These are phyloP conservation scores for Pedinophyceae sp. DNA, from an alignment of 139 green algal genomes.

Conservation along the genomic window DNA sequence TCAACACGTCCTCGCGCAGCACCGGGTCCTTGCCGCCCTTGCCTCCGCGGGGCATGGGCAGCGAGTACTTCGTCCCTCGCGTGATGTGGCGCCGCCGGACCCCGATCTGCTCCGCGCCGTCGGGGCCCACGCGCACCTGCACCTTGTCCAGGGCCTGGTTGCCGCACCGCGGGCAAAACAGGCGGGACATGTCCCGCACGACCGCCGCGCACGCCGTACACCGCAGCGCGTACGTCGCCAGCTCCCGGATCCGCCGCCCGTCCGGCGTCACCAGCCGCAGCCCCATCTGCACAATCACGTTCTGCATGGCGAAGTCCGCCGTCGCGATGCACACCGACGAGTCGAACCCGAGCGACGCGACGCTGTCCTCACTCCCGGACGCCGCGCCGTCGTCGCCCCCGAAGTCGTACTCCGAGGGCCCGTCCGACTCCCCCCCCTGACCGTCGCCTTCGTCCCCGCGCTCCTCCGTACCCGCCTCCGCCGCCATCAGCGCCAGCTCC, in stretches of 20 bases:
- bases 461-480: background rate
- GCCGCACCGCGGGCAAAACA: conserved; percentile 89
- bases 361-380: background rate
- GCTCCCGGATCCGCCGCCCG: conserved; percentile 47
- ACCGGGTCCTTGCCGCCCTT: conserved; percentile 48
- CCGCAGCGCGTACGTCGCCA: conserved; percentile 48
- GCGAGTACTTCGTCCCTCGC: conserved; percentile 61
- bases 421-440: conserved; percentile 4
- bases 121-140: conserved; percentile 42
- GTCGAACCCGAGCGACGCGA: background rate
- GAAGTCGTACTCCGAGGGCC: conserved; percentile 3
- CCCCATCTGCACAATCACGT: conserved; percentile 82
- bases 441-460: conserved; percentile 4
- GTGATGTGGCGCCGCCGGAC: conserved; percentile 52
- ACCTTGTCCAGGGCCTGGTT: conserved; percentile 76
- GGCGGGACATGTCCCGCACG: conserved; percentile 22
- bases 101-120: conserved; percentile 62
- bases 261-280: conserved; percentile 55
- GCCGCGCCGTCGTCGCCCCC: background rate
- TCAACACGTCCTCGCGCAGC: conserved; percentile 74
- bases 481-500: background rate
- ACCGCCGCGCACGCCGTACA: conserved; percentile 56
- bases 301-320: conserved; percentile 94
- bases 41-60: conserved; percentile 75
- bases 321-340: conserved; percentile 55